phyloP scores from a whole-genome alignment of 768 basidiomycete species.

The Suillus paluster region DNA sequence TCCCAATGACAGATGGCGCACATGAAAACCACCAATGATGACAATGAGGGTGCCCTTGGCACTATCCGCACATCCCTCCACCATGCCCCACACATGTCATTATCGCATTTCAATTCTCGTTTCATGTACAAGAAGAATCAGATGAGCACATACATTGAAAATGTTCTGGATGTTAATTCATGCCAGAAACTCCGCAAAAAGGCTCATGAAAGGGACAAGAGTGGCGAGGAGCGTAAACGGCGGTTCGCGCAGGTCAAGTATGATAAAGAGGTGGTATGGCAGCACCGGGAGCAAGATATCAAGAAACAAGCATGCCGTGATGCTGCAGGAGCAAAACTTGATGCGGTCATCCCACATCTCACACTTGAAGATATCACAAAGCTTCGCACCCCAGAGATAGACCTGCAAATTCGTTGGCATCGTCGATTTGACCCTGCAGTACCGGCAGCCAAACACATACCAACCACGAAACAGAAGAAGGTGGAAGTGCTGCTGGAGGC shows the following conservation, averaged over 20 bases:
- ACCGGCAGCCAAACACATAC: constrained; percentile 3
- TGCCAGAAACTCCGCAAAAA: background rate
- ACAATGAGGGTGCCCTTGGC: constrained; percentile 32
- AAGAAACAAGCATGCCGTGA: background rate
- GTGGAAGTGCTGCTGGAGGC: background rate
- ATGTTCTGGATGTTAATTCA: background rate
- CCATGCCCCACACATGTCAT: constrained; percentile 17
- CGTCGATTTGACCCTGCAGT: constrained; percentile 3
- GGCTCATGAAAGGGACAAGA: background rate
- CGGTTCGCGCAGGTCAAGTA: background rate
- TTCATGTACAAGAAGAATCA: constrained; percentile 28
- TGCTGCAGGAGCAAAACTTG: background rate
- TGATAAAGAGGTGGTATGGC: background rate
- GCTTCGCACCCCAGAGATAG: constrained; percentile 1
- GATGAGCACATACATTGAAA: constrained; percentile 31
- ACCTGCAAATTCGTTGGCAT: constrained; percentile 11
- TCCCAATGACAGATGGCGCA: constrained; percentile 12
- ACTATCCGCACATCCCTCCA: constrained; percentile 9
- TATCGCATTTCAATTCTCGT: constrained; percentile 30
- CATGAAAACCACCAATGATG: constrained; percentile 29
- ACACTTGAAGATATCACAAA: background rate
- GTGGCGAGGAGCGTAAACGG: background rate
- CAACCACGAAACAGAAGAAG: constrained; percentile 2
- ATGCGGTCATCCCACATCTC: background rate
- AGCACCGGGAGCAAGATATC: background rate